Percentiles rank a stretch among this genome's conserved stretches.
phyloP scores from a whole-genome alignment of 805 yeast genomes.

The Cyberlindnera subsufficiens region DNA sequence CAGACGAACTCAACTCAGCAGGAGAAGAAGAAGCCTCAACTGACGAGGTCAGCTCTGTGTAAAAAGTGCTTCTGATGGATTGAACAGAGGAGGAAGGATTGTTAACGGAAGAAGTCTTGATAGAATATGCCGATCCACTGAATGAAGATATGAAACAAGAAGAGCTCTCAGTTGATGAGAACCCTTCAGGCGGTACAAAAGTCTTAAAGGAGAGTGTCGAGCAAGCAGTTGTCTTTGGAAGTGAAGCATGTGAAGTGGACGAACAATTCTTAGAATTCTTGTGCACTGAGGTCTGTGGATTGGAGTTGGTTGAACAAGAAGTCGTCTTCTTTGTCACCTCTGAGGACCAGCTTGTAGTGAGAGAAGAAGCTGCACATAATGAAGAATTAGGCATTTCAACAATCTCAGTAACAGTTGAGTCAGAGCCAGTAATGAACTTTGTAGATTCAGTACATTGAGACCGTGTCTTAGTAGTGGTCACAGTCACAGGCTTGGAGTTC shows the following conservation, averaged over 20 bases:
- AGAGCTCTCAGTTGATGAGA: background rate
- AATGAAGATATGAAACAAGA: too few species aligned
- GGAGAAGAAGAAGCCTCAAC: background rate
- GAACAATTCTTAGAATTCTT: background rate
- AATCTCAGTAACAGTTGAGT: conserved; percentile 6
- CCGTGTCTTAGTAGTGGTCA: conserved; percentile 1
- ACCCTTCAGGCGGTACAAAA: background rate
- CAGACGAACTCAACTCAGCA: too few species aligned
- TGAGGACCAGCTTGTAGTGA: background rate
- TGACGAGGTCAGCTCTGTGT: too few species aligned
- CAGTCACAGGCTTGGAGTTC: conserved; percentile 4
- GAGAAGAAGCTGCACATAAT: background rate
- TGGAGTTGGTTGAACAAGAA: too few species aligned
- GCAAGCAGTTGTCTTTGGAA: background rate
- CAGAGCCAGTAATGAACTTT: conserved; percentile 7
- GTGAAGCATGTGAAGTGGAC: background rate
- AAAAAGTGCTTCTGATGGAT: too few species aligned
- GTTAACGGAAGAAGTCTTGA: too few species aligned
- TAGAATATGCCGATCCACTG: too few species aligned
- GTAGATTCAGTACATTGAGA: conserved; percentile 6
- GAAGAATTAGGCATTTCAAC: conserved; percentile 1
- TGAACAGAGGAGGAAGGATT: too few species aligned
- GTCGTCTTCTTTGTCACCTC: too few species aligned
- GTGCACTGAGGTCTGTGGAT: too few species aligned
- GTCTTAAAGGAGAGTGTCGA: background rate